Evolutionary conservation across 345 rosid species (phyloP).

Genomic region (Moricandia moricandioides): DNA sequence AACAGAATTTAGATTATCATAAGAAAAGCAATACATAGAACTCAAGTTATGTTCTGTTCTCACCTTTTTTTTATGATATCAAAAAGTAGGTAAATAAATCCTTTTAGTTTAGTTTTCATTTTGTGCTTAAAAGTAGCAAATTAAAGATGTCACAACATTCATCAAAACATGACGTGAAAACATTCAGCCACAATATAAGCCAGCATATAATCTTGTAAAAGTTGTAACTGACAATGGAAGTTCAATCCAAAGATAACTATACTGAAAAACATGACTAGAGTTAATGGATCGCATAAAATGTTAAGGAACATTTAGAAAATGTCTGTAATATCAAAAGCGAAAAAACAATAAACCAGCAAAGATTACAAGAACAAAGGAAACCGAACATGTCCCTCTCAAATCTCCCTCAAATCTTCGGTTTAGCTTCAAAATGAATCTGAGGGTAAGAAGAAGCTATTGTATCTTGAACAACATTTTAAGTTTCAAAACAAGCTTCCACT

Average conservation of each 20-base stretch:
- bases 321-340: not conserved
- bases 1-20: not conserved
- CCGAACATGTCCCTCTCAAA: not conserved
- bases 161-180: no score
- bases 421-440: not conserved
- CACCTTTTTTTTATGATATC: not conserved
- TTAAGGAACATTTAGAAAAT: not conserved
- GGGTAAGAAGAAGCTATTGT: constrained; percentile 36
- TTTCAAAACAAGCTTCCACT: constrained; percentile 68
- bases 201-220: not conserved
- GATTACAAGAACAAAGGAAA: not conserved
- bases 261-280: not conserved
- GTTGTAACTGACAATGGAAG: not conserved
- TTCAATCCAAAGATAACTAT: not conserved
- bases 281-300: not conserved
- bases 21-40: not conserved
- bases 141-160: not conserved
- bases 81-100: not conserved
- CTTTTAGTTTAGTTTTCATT: no score
- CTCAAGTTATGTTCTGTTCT: not conserved
- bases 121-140: not conserved
- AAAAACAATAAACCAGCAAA: not conserved
- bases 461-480: constrained; percentile 71
- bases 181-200: not conserved
- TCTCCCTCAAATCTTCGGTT: not conserved